Evolutionary conservation across 192 early-diverging fungal species (phyloP).

Genomic region (Coemansia sp.): DNA sequence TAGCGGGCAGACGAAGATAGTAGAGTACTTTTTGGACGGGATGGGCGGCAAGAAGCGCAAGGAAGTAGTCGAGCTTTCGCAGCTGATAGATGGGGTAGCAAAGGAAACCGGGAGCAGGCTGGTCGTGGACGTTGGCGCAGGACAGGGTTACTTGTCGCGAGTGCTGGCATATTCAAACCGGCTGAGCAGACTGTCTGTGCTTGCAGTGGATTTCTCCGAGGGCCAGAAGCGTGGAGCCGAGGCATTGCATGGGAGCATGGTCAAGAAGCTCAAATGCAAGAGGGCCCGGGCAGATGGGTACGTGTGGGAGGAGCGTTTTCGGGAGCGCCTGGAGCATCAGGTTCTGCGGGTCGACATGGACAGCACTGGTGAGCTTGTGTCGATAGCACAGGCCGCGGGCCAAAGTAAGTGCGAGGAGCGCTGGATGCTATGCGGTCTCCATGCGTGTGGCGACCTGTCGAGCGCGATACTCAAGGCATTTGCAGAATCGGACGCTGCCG

Average conservation of each 20-base stretch:
- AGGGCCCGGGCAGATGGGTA: constrained; percentile 29
- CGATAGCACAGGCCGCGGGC: neutral
- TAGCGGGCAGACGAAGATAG: neutral
- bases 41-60: constrained; percentile 53
- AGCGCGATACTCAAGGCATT: constrained; percentile 71
- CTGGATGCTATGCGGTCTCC: constrained; percentile 81
- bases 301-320: constrained; percentile 16
- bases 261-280: constrained; percentile 24
- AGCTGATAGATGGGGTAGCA: constrained; percentile 25
- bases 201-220: constrained; percentile 44
- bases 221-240: constrained; percentile 46
- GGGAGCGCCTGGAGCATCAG: constrained; percentile 22
- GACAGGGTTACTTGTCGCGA: constrained; percentile 52
- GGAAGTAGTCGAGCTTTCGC: constrained; percentile 48
- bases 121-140: constrained; percentile 52
- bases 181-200: constrained; percentile 14
- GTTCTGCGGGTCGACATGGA: constrained; percentile 33
- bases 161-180: constrained; percentile 38
- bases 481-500: constrained; percentile 58
- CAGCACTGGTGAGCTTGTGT: constrained; percentile 12
- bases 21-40: constrained; percentile 40
- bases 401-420: neutral
- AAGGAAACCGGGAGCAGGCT: constrained; percentile 14
- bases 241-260: constrained; percentile 18
- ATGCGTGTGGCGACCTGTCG: constrained; percentile 84